phyloP scores from a whole-genome alignment of 306 rosid genomes.

The Glycine tomentella region DNA sequence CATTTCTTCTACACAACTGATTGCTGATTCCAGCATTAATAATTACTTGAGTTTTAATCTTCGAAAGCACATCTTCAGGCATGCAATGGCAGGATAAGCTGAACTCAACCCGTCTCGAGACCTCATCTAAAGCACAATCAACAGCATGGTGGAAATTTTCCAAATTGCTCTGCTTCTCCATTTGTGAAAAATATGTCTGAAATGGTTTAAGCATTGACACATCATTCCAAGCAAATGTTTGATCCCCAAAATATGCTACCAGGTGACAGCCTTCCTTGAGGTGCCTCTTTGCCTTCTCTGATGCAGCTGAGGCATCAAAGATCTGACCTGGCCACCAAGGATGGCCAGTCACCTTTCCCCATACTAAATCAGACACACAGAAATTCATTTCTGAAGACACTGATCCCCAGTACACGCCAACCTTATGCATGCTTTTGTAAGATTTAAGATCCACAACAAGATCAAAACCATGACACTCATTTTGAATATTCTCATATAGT shows the following conservation, averaged over 20 bases:
- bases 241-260: conserved; percentile 80
- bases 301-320: conserved; percentile 67
- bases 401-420: conserved; percentile 39
- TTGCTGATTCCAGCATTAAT: conserved; percentile 64
- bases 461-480: conserved; percentile 45
- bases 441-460: conserved; percentile 65
- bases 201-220: conserved; percentile 71
- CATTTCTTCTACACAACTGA: conserved; percentile 61
- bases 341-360: conserved; percentile 91
- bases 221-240: conserved; percentile 87
- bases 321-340: conserved; percentile 99
- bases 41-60: conserved; percentile 60
- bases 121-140: conserved; percentile 77
- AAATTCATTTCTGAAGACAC: conserved; percentile 47
- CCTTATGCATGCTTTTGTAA: conserved; percentile 40
- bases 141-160: conserved; percentile 69
- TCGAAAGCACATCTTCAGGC: conserved; percentile 56
- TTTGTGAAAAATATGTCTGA: conserved; percentile 59
- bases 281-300: conserved; percentile 71
- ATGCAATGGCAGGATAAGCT: conserved; percentile 78
- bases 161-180: conserved; percentile 68
- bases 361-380: conserved; percentile 66
- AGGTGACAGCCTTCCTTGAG: conserved; percentile 60
- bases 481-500: conserved; percentile 20
- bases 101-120: conserved; percentile 77